These are phyloP conservation scores for Talaromyces proteolyticus DNA, from an alignment of 495 filamentous ascomycete genomes.

Conservation along the genomic window DNA sequence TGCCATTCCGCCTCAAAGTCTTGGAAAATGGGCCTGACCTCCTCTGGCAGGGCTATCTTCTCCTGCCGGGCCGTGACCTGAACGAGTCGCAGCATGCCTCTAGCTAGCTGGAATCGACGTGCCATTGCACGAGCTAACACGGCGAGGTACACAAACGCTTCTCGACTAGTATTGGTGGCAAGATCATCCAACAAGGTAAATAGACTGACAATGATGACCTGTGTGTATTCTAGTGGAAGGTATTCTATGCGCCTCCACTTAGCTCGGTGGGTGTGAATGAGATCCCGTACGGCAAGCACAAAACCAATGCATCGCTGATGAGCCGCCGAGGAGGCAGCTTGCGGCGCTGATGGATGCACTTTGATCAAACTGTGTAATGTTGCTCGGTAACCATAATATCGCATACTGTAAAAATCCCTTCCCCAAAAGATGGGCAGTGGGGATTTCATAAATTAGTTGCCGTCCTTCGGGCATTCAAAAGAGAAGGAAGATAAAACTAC, in stretches of 20 bases:
- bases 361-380: constrained; percentile 6
- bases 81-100: constrained; percentile 26
- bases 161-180: constrained; percentile 2
- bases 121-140: constrained; percentile 10
- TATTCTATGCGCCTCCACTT: constrained; percentile 13
- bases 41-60: constrained; percentile 55
- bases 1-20: constrained; percentile 13
- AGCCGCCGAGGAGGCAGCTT: background rate
- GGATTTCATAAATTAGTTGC: background rate
- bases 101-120: constrained; percentile 13
- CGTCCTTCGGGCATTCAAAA: background rate
- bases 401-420: background rate
- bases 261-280: constrained; percentile 9
- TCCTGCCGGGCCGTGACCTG: constrained; percentile 51
- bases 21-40: constrained; percentile 49
- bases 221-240: constrained; percentile 7
- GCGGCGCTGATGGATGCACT: constrained; percentile 1
- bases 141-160: constrained; percentile 13
- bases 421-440: background rate
- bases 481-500: background rate
- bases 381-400: background rate
- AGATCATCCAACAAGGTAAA: constrained; percentile 16
- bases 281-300: constrained; percentile 19
- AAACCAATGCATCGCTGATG: constrained; percentile 14
- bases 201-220: constrained; percentile 8